phyloP scores from a whole-genome alignment of 1,284 basidiomycete genomes.

The Schizophyllum amplum region DNA sequence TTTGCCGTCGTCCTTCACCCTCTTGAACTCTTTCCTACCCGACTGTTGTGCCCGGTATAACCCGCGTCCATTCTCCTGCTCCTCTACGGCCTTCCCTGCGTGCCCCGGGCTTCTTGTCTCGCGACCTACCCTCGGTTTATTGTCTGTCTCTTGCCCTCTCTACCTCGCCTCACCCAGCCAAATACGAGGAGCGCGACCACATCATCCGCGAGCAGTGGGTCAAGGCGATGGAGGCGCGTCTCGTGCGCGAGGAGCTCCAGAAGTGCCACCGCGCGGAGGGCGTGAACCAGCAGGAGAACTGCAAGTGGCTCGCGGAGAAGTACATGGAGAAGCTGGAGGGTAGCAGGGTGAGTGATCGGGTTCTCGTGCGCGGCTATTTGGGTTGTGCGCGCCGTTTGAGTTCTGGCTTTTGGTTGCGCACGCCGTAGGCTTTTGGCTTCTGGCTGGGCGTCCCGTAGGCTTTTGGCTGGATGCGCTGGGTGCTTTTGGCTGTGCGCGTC shows the following conservation, averaged over 20 bases:
- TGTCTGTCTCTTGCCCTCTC: background rate
- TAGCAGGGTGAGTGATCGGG: slow-evolving; percentile 76
- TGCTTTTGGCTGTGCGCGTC: no score
- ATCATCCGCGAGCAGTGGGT: slow-evolving; percentile 92
- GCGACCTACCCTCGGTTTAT: background rate
- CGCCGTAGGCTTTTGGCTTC: background rate
- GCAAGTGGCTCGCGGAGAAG: slow-evolving; percentile 80
- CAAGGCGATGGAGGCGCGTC: slow-evolving; percentile 86
- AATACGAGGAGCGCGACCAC: slow-evolving; percentile 63
- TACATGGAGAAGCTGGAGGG: slow-evolving; percentile 80
- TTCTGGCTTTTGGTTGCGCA: background rate
- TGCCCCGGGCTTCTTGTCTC: background rate
- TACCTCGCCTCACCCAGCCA: slow-evolving; percentile 38
- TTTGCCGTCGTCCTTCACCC: background rate
- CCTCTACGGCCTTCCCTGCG: background rate
- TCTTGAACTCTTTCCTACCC: background rate
- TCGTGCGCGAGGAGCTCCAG: slow-evolving; percentile 85
- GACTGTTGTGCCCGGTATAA: background rate
- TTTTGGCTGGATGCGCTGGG: no score
- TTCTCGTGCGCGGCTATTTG: no score
- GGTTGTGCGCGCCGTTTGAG: no score
- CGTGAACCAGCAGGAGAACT: slow-evolving; percentile 86
- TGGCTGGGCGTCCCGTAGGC: background rate
- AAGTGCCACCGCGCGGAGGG: slow-evolving; percentile 92
- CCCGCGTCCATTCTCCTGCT: no score